Evolutionary conservation across 768 basidiomycete species (phyloP), one percentile per base, ranked within the genome.

Genomic region (Trametes cinnabarina): DNA sequence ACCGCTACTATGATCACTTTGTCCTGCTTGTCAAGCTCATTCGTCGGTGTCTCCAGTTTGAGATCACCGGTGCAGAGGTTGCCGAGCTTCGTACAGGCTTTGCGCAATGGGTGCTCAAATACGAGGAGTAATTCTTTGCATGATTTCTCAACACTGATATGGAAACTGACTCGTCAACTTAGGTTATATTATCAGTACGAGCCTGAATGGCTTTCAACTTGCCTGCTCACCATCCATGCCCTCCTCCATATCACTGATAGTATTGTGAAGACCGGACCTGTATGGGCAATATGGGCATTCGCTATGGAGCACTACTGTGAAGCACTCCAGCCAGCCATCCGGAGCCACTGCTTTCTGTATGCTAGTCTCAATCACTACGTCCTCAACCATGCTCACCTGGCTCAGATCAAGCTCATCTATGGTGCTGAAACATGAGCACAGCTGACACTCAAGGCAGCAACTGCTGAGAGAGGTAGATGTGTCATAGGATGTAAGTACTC

Each of bases 1-100:
- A 66, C 11, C 50, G 51, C 2, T 80, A 79, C 62, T 81, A 75
- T 58, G 58, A 70, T 0, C 79, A 82, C 59, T 79, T 80, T 56
- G 47, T 79, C 8, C 20, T 66, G 3, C 73, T 82, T 14, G 72
- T 77, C 19, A 39, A 60, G 3, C 70, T 80, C 4, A 61, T 80
- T 42, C 68, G 71, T 40, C 57, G 54, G 0, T 76, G 73, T 55
- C 69, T 81, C 5, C 67, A 77, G 41, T 76, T 72, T 25, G 71
- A 74, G 51, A 63, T 75, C n/a, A 61, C 66, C 0, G 26, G 37
- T 14, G 57, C 51, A 0, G 71, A 76, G 47, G 52, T 77, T 22
- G 47, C 58, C 2, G 22, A 54, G 8, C 51, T 77, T 4, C 56
- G 68, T 2, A 19, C 4, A 10, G 76, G 74, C 0, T 75, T 78